These are phyloP conservation scores for Elongisporangium prolatum DNA, from an alignment of 352 stramenopile genomes.

Conservation along the genomic window DNA sequence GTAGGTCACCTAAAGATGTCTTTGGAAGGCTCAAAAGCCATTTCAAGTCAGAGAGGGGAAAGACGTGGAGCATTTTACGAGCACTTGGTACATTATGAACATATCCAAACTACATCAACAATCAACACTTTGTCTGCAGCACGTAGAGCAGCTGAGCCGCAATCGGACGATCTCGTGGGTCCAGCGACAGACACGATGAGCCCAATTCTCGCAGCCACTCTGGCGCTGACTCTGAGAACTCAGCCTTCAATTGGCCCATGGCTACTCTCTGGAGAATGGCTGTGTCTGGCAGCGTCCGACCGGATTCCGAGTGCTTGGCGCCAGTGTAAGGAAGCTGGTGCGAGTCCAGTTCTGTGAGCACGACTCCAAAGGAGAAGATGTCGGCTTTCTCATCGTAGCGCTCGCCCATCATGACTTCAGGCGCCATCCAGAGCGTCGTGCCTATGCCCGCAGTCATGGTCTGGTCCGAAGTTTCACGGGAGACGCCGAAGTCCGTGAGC, in stretches of 20 bases:
- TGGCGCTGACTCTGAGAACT: constrained; percentile 25
- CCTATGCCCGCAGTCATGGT: constrained; percentile 42
- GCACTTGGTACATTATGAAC: too few relatives aligned
- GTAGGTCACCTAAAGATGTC: too few relatives aligned
- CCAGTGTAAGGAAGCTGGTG: constrained; percentile 30
- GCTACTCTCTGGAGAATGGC: constrained; percentile 46
- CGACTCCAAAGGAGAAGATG: constrained; percentile 45
- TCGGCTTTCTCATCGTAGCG: constrained; percentile 41
- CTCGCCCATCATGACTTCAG: too few relatives aligned
- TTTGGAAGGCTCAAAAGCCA: too few relatives aligned
- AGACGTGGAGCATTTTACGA: too few relatives aligned
- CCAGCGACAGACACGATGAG: constrained; percentile 26
- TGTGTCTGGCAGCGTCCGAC: constrained; percentile 35
- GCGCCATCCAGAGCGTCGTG: too few relatives aligned
- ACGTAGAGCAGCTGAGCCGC: constrained; percentile 28
- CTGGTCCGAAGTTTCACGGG: constrained; percentile 24
- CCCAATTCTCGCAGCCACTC: constrained; percentile 22
- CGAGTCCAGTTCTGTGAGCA: constrained; percentile 39
- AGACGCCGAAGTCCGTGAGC: constrained; percentile 43
- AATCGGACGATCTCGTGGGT: constrained; percentile 25
- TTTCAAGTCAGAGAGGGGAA: too few relatives aligned
- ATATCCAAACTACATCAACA: too few relatives aligned
- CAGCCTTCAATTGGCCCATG: constrained; percentile 33
- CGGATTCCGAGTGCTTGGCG: constrained; percentile 21
- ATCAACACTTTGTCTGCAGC: too few relatives aligned